Evolutionary conservation across 129 eudicot genomes (phyloP), one percentile per base, ranked within the genome.

Genomic region (Lonicera japonica): DNA sequence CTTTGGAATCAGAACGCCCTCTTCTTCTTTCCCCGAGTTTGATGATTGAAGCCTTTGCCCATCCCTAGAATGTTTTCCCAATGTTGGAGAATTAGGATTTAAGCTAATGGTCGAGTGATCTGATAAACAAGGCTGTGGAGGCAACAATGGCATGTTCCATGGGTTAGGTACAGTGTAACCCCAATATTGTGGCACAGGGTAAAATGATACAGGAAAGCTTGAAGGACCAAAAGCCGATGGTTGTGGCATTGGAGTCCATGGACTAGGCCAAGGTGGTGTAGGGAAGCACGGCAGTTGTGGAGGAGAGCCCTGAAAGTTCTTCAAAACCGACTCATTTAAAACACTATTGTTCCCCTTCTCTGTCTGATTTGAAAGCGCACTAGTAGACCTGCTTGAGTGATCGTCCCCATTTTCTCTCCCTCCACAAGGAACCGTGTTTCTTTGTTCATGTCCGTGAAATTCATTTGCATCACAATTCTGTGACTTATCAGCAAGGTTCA

Each of bases 11-110:
- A 75, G 17, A 39, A 80, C 65, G n/a, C 72, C 25, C 18, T 68
- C 72, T 60, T 68, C 52, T 39, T 57, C 80, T 20, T 74, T 75
- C 56, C 47, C 65, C 11, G 45, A 65, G 15, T 63, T 73, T 13
- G 74, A 58, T 67, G 75, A 53, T 22, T 48, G 38, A 21, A 73
- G 41, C 67, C 67, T 63, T 56, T 20, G 50, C 17, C 79, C 91
- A 45, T 86, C 86, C 69, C 97, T 79, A 17, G 94, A 69, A 72
- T 82, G 96, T 43, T 91, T 91, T 25, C 98, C 95, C n/a, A 86
- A 36, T 2, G 79, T 67, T 10, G 82, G 73, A 1, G 87, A 78
- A 75, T 34, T 69, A 69, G 85, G 82, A 61, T 65, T 52, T 2
- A 65, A 50, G 61, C 46, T 56, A 25, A 36, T 25, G 36, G 67